Evolutionary conservation across 148 eudicot species (phyloP).

Genomic region (Chenopodium berlandieri): DNA sequence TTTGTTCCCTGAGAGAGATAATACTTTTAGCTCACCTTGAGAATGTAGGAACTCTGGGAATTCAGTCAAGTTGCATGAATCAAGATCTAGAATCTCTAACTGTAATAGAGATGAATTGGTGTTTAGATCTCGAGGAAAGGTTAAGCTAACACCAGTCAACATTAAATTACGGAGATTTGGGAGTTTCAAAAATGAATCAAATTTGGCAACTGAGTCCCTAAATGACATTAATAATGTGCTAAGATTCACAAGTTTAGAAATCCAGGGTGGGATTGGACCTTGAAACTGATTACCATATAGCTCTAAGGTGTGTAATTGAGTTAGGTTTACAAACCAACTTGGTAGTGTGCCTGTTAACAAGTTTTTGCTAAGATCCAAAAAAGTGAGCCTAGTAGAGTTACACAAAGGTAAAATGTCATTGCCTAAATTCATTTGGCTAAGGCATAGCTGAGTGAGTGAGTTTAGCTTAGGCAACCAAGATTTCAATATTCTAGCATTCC

Average conservation of each 20-base stretch:
- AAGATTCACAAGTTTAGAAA: slow-evolving; percentile 1
- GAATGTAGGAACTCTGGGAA: slow-evolving; percentile 1
- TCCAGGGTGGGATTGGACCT: slow-evolving; percentile 5
- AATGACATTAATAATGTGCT: neutral
- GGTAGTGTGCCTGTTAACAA: neutral
- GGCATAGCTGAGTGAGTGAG: neutral
- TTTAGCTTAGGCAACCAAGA: too few species aligned
- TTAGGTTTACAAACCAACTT: slow-evolving; percentile 8
- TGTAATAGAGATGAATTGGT: neutral
- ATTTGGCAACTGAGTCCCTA: neutral
- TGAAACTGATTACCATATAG: neutral
- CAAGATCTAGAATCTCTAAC: neutral
- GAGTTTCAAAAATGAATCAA: slow-evolving; percentile 3
- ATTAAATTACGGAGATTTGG: slow-evolving; percentile 4
- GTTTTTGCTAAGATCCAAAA: neutral
- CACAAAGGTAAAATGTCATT: neutral
- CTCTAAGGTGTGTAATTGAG: neutral
- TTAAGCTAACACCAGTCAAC: neutral
- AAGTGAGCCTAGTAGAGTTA: neutral
- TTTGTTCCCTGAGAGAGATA: neutral
- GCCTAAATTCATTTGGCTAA: neutral
- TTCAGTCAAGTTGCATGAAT: slow-evolving; percentile 14
- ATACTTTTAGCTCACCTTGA: neutral
- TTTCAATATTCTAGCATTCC: neutral
- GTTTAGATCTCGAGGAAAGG: neutral